Evolutionary conservation across 2,329 filamentous ascomycete species (phyloP).

Genomic region (Colletotrichum sublineola): DNA sequence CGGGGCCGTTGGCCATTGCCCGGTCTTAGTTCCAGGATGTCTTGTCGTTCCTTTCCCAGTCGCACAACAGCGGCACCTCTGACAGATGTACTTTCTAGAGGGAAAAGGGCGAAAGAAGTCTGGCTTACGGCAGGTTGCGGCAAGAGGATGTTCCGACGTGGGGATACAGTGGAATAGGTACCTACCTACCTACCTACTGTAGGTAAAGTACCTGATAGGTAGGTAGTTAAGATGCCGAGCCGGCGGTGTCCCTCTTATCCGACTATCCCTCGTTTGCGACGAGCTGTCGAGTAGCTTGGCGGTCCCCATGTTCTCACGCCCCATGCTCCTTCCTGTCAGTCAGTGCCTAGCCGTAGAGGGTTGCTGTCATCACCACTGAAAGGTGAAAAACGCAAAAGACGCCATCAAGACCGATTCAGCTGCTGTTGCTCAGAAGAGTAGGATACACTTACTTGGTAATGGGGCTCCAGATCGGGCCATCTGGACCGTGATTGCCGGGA

Average conservation of each 20-base stretch:
- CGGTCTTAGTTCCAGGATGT: slow-evolving; percentile 6
- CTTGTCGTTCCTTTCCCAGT: not conserved
- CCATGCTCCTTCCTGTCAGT: not conserved
- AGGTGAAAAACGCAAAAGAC: not conserved
- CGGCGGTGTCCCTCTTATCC: slow-evolving; percentile 13
- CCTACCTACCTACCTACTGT: too few relatives aligned
- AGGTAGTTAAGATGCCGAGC: not conserved
- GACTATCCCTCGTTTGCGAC: not conserved
- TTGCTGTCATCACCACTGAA: not conserved
- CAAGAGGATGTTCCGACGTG: not conserved
- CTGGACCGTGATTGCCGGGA: slow-evolving; percentile 33
- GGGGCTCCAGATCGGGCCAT: slow-evolving; percentile 35
- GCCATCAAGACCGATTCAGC: not conserved
- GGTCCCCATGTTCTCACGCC: not conserved
- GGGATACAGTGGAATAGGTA: not conserved
- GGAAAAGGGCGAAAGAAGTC: slow-evolving; percentile 1
- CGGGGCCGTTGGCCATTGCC: too few relatives aligned
- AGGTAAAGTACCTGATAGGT: too few relatives aligned
- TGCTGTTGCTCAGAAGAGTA: slow-evolving; percentile 1
- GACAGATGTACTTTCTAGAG: slow-evolving; percentile 19
- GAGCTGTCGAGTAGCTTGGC: not conserved
- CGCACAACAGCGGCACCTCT: slow-evolving; percentile 22
- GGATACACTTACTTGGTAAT: not conserved
- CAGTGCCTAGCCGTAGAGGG: not conserved
- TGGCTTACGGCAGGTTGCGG: slow-evolving; percentile 11